Conservation (phyloP, 2,329 filamentous ascomycete species). For the Esteya vermicola region DNA sequence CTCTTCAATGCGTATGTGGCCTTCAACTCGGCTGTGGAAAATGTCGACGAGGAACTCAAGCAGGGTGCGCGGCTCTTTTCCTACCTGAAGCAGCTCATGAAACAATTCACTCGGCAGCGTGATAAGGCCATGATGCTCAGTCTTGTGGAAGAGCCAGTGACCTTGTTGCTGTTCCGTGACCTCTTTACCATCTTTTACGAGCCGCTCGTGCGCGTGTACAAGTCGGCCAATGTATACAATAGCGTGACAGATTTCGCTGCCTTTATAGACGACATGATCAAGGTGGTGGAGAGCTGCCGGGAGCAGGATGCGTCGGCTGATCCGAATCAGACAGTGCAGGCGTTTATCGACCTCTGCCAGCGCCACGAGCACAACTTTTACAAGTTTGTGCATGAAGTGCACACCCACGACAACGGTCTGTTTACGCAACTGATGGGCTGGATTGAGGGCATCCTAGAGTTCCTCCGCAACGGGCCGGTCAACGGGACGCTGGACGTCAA, state of each 20-base stretch:
- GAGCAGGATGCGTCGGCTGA: conserved; percentile 79
- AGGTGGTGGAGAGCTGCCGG: conserved; percentile 50
- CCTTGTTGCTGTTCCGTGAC: conserved; percentile 87
- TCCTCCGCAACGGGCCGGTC: conserved; percentile 72
- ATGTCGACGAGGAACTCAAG: conserved; percentile 75
- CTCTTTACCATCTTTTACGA: conserved; percentile 99
- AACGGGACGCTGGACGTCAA: conserved; percentile 91
- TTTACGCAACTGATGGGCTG: conserved; percentile 95
- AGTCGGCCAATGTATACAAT: conserved; percentile 95
- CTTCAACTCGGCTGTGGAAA: conserved; percentile 89
- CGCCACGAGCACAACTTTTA: conserved; percentile 96
- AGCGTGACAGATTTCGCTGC: conserved; percentile 91
- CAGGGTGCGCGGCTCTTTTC: conserved; percentile 87
- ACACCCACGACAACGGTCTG: conserved; percentile 89
- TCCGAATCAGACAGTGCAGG: conserved; percentile 94
- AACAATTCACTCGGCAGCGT: conserved; percentile 76
- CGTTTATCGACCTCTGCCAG: conserved; percentile 92
- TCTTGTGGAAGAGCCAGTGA: conserved; percentile 94
- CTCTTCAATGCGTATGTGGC: conserved; percentile 92
- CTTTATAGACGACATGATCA: conserved; percentile 87
- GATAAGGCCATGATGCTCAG: conserved; percentile 97
- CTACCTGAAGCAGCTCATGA: conserved; percentile 85
- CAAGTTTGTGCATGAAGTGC: conserved; percentile 97
- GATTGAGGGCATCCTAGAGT: conserved; percentile 91
- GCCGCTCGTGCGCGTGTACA: conserved; percentile 91